phyloP scores from a whole-genome alignment of 2,329 filamentous ascomycete genomes.

The Juglanconis juglandina region DNA sequence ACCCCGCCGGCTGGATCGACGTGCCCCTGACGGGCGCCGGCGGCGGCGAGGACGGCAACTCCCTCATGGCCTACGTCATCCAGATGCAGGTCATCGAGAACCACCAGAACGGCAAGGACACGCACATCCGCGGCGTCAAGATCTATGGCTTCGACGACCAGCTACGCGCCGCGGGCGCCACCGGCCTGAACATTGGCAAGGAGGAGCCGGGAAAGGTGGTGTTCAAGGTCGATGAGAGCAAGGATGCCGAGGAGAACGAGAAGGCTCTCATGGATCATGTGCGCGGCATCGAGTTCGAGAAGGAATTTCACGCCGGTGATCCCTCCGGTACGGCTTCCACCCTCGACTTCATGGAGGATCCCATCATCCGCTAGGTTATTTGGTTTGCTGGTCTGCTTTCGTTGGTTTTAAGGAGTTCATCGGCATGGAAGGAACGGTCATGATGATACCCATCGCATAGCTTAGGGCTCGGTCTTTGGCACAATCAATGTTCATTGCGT shows the following conservation, averaged over 20 bases:
- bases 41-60: constrained; percentile 63
- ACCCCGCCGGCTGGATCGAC: constrained; percentile 86
- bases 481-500: too few relatives aligned
- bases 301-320: background rate
- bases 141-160: constrained; percentile 65
- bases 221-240: constrained; percentile 28
- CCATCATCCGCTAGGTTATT: constrained; percentile 7
- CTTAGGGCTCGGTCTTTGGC: background rate
- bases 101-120: constrained; percentile 98
- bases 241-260: constrained; percentile 32
- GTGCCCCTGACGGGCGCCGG: constrained; percentile 59
- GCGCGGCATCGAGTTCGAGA: constrained; percentile 25
- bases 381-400: background rate
- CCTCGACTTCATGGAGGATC: constrained; percentile 21
- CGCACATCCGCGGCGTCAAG: constrained; percentile 90
- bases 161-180: constrained; percentile 35
- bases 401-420: background rate
- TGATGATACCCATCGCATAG: constrained; percentile 5
- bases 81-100: constrained; percentile 92
- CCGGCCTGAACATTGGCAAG: constrained; percentile 26
- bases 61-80: constrained; percentile 82
- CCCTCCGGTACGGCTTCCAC: constrained; percentile 16
- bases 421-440: background rate
- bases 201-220: constrained; percentile 27
- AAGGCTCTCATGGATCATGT: constrained; percentile 30